Evolutionary conservation across 1,139 yeast genomes (phyloP).

Genomic region (Suhomyces yuchorum): DNA sequence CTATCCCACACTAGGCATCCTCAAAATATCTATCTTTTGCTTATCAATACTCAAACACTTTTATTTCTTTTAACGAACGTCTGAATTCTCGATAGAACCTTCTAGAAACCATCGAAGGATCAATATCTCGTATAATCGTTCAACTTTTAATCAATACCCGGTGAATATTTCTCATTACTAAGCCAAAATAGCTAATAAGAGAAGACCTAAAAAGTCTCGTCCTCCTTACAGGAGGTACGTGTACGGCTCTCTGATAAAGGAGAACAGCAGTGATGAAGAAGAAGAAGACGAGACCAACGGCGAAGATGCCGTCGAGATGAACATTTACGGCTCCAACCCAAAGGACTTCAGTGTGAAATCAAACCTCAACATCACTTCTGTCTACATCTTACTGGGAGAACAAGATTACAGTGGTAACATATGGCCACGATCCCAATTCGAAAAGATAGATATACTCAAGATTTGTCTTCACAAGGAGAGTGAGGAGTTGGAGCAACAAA

Average conservation of each 20-base stretch:
- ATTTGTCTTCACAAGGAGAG: slow-evolving; percentile 31
- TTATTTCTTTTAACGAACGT: neutral
- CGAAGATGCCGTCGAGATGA: slow-evolving; percentile 5
- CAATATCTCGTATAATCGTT: neutral
- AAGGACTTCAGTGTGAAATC: slow-evolving; percentile 31
- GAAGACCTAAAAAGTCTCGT: slow-evolving; percentile 79
- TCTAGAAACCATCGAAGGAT: neutral
- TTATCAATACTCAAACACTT: neutral
- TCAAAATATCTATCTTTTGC: neutral
- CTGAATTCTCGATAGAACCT: neutral
- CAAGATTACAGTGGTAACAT: slow-evolving; percentile 26
- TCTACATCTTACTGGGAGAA: slow-evolving; percentile 38
- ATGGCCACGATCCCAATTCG: slow-evolving; percentile 50
- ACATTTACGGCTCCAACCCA: slow-evolving; percentile 23
- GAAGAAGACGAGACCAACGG: slow-evolving; percentile 30
- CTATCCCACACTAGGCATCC: neutral
- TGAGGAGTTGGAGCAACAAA: slow-evolving; percentile 20
- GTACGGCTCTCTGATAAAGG: slow-evolving; percentile 55
- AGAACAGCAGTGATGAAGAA: slow-evolving; percentile 39
- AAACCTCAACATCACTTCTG: slow-evolving; percentile 34
- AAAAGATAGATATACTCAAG: slow-evolving; percentile 48
- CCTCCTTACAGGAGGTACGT: slow-evolving; percentile 78
- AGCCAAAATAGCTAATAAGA: slow-evolving; percentile 73
- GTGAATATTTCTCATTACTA: neutral
- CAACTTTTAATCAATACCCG: neutral